Evolutionary conservation across 2,329 filamentous ascomycete species (phyloP).

Genomic region (Monosporascus sp.): DNA sequence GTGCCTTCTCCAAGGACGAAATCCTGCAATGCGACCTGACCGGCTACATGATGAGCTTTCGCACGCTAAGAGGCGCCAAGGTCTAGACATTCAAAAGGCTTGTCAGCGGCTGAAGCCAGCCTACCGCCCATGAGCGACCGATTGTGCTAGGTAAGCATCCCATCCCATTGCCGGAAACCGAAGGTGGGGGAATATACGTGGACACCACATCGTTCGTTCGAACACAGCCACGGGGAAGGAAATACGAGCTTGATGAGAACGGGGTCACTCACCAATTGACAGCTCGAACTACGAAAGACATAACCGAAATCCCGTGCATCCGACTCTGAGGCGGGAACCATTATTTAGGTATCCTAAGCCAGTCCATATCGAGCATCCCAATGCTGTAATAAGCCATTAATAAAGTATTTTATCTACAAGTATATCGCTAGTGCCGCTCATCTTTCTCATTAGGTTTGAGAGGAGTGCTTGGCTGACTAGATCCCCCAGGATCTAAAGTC

Average conservation of each 20-base stretch:
- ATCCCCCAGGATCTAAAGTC: neutral
- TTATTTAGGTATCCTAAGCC: too few species aligned
- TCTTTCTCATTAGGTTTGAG: neutral
- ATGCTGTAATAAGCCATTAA: too few species aligned
- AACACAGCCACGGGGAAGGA: neutral
- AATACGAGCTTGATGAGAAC: neutral
- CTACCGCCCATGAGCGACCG: neutral
- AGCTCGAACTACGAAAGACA: neutral
- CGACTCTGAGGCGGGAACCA: neutral
- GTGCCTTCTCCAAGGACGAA: too few species aligned
- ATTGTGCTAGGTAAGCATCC: neutral
- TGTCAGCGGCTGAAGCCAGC: too few species aligned
- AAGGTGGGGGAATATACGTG: neutral
- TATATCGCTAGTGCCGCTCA: neutral
- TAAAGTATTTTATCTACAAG: too few species aligned
- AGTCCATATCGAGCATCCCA: too few species aligned
- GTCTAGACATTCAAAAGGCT: too few species aligned
- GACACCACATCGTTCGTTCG: neutral
- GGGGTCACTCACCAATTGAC: neutral
- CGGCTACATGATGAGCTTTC: too few species aligned
- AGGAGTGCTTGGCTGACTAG: neutral
- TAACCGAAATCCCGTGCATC: neutral
- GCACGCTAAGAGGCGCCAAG: too few species aligned
- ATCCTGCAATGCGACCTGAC: too few species aligned
- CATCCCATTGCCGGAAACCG: neutral